These are phyloP conservation scores for Fusarium hainanense DNA, from an alignment of 2,329 filamentous ascomycete species.

Conservation along the genomic window DNA sequence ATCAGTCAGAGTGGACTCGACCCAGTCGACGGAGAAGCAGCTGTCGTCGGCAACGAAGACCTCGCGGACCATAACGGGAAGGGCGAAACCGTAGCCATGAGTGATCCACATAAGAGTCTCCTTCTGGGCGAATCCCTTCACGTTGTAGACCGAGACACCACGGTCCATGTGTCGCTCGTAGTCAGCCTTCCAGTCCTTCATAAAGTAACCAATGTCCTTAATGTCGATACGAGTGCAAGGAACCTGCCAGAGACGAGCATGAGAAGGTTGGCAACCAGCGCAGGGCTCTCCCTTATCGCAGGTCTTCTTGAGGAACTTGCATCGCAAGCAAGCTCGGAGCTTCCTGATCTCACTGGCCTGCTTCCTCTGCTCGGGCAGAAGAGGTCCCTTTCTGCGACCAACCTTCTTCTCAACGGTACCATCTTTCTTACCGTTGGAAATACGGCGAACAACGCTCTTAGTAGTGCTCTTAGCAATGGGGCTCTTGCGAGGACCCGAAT, in stretches of 20 bases:
- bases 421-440: slow-evolving; percentile 81
- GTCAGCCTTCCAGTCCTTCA: slow-evolving; percentile 99
- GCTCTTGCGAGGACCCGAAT: slow-evolving; percentile 78
- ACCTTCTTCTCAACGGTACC: slow-evolving; percentile 87
- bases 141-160: slow-evolving; percentile 92
- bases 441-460: slow-evolving; percentile 86
- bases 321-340: slow-evolving; percentile 89
- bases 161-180: slow-evolving; percentile 90
- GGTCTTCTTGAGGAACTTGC: slow-evolving; percentile 99
- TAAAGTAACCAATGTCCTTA: slow-evolving; percentile 98
- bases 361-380: slow-evolving; percentile 93
- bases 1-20: slow-evolving; percentile 77
- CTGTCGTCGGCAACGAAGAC: slow-evolving; percentile 92
- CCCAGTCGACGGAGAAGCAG: slow-evolving; percentile 94
- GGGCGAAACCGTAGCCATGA: slow-evolving; percentile 92
- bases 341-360: slow-evolving; percentile 98
- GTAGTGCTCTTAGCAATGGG: slow-evolving; percentile 78
- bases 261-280: slow-evolving; percentile 92
- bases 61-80: slow-evolving; percentile 93
- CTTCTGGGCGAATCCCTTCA: slow-evolving; percentile 82
- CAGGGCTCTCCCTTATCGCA: slow-evolving; percentile 98
- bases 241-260: slow-evolving; percentile 96
- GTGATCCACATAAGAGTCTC: slow-evolving; percentile 88
- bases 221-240: slow-evolving; percentile 98
- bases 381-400: slow-evolving; percentile 86